A percentile compares a stretch with the other conserved stretches of the same genome.
These are phyloP conservation scores for Melastoma malabathricum DNA, from an alignment of 345 rosid species.

Conservation along the genomic window DNA sequence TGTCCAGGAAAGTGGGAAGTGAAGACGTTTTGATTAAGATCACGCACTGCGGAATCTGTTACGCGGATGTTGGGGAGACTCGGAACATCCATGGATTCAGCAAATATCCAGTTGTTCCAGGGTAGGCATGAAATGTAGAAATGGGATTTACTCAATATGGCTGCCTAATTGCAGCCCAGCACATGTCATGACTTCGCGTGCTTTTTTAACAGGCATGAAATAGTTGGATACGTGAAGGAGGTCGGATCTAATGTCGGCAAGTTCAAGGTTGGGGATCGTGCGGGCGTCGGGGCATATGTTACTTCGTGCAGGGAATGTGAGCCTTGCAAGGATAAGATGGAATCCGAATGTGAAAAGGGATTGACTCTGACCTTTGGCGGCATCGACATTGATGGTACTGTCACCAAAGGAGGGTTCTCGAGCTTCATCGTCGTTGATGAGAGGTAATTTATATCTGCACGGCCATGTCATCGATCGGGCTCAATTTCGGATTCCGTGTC, in stretches of 20 bases:
- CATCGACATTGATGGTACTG: constrained; percentile 56
- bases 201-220: constrained; percentile 60
- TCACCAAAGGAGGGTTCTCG: constrained; percentile 87
- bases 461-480: not conserved
- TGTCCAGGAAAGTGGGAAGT: constrained; percentile 39
- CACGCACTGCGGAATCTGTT: constrained; percentile 81
- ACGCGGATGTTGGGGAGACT: constrained; percentile 67
- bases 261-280: constrained; percentile 71
- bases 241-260: constrained; percentile 52
- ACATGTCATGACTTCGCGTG: too few species aligned
- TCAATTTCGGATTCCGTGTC: not conserved
- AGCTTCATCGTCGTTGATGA: constrained; percentile 57
- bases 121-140: constrained; percentile 22
- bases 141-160: too few species aligned
- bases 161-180: too few species aligned
- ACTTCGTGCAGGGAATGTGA: constrained; percentile 75
- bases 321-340: constrained; percentile 39
- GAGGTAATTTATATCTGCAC: constrained; percentile 21
- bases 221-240: constrained; percentile 62
- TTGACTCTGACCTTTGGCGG: constrained; percentile 46
- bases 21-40: constrained; percentile 63
- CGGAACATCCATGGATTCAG: constrained; percentile 41
- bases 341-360: constrained; percentile 47
- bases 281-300: constrained; percentile 81
- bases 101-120: constrained; percentile 74